These are phyloP conservation scores for Xylaria sp. DNA, from an alignment of 2,329 filamentous ascomycete species.

Conservation along the genomic window DNA sequence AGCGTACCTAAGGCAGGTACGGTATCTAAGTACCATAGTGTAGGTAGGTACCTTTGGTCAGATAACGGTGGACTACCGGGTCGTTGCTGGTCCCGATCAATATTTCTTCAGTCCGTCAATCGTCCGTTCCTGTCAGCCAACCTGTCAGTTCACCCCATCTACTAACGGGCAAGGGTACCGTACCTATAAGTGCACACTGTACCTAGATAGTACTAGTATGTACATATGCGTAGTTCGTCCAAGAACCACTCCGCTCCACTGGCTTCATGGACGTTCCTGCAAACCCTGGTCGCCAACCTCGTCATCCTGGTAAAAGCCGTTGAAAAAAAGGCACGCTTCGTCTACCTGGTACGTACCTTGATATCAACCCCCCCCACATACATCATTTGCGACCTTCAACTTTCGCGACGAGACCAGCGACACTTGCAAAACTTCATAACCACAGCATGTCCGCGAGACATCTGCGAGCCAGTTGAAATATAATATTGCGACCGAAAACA, in stretches of 20 bases:
- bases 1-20: background rate
- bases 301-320: conserved; percentile 41
- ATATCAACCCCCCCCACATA: conserved; percentile 36
- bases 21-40: no score
- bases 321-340: conserved; percentile 37
- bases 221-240: background rate
- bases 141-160: conserved; percentile 29
- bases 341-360: conserved; percentile 39
- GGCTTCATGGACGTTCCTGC: conserved; percentile 37
- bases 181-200: background rate
- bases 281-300: conserved; percentile 34
- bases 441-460: background rate
- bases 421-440: conserved; percentile 19
- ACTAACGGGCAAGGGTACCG: background rate
- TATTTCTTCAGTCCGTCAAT: conserved; percentile 28
- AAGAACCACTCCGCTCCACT: conserved; percentile 38
- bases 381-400: conserved; percentile 29
- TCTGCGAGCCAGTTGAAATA: background rate
- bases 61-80: conserved; percentile 3
- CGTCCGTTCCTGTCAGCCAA: conserved; percentile 40
- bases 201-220: no score
- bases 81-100: conserved; percentile 25
- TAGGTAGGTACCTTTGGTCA: no score
- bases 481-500: conserved; percentile 8
- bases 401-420: conserved; percentile 16